Conservation (phyloP, 108 stramenopile genomes). For the Heterococcus sp. region DNA sequence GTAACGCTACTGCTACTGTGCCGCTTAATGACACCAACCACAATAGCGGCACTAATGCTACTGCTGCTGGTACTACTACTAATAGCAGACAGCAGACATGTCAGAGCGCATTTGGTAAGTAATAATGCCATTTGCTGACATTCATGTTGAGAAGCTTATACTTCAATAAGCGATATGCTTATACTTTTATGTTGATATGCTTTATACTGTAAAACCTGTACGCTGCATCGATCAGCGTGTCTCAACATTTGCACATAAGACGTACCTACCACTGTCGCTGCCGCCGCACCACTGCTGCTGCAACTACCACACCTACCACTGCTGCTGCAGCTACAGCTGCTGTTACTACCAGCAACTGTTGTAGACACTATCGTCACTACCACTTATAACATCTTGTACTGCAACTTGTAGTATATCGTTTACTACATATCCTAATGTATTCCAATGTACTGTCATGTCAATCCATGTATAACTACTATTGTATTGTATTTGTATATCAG, state of each 20-base stretch:
- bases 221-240: no score
- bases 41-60: neutral
- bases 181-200: no score
- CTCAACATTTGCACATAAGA: no score
- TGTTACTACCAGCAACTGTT: no score
- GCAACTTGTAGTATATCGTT: neutral
- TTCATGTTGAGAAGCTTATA: no score
- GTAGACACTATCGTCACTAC: neutral
- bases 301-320: no score
- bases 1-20: neutral
- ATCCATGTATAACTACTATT: neutral
- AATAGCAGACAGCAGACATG: neutral
- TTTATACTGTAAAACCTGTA: no score
- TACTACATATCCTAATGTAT: neutral
- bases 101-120: neutral
- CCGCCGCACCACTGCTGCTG: no score
- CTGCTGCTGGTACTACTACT: neutral
- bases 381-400: neutral
- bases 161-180: no score
- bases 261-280: no score
- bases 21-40: neutral
- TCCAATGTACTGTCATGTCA: neutral
- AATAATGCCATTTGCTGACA: no score
- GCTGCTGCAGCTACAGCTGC: no score
- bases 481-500: neutral